Conservation (phyloP, 805 yeast species). For the Candida mattraensis region DNA sequence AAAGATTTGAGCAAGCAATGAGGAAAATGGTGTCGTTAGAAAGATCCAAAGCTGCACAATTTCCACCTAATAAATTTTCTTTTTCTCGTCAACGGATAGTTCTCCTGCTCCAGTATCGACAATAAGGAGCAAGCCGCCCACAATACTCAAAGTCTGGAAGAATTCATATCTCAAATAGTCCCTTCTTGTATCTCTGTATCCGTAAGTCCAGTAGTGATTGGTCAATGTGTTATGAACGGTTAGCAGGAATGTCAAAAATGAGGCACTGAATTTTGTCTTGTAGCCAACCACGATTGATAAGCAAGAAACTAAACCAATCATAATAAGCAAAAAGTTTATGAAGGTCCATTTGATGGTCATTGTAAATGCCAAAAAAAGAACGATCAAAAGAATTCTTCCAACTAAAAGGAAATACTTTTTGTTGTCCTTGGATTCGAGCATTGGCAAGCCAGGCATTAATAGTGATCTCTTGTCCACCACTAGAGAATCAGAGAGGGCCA, state of each 20-base stretch:
- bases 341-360: slow-evolving; percentile 73
- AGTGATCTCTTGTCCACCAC: slow-evolving; percentile 70
- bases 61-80: slow-evolving; percentile 69
- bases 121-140: slow-evolving; percentile 88
- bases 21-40: not conserved
- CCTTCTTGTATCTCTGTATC: slow-evolving; percentile 68
- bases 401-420: slow-evolving; percentile 82
- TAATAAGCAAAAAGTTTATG: slow-evolving; percentile 59
- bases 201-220: slow-evolving; percentile 88
- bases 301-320: slow-evolving; percentile 70
- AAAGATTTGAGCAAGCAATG: slow-evolving; percentile 3
- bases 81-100: slow-evolving; percentile 90
- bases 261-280: slow-evolving; percentile 88
- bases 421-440: slow-evolving; percentile 67
- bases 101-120: slow-evolving; percentile 97
- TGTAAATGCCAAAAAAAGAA: slow-evolving; percentile 83
- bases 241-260: slow-evolving; percentile 64
- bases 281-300: slow-evolving; percentile 85
- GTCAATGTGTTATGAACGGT: slow-evolving; percentile 72
- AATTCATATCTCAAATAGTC: slow-evolving; percentile 90
- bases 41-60: too few relatives aligned
- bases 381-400: slow-evolving; percentile 82
- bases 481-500: slow-evolving; percentile 83
- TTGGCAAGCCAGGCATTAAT: slow-evolving; percentile 73
- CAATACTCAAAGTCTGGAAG: slow-evolving; percentile 91